phyloP scores from a whole-genome alignment of 1,284 basidiomycete species.

The Tilletia horrida region DNA sequence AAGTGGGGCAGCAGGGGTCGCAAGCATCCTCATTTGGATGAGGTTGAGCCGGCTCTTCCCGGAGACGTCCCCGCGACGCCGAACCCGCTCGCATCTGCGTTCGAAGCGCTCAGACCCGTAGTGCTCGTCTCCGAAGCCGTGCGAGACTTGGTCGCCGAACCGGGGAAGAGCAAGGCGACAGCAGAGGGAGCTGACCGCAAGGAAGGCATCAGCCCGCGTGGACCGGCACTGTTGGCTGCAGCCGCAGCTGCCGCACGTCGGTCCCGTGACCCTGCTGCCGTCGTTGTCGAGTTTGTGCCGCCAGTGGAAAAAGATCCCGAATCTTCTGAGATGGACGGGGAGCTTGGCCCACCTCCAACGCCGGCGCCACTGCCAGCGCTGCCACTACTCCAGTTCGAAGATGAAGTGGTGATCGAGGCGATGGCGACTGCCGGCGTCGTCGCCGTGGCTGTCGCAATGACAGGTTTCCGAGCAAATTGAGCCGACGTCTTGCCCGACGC shows the following conservation, averaged over 20 bases:
- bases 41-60: not conserved
- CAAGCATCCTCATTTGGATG: not conserved
- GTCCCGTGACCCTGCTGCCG: not conserved
- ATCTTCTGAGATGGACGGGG: conserved; percentile 20
- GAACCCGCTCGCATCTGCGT: not conserved
- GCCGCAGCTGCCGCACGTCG: not conserved
- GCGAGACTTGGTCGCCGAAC: not conserved
- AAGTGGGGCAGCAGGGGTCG: too few species aligned
- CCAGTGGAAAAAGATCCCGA: conserved; percentile 16
- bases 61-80: not conserved
- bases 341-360: not conserved
- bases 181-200: conserved; percentile 5
- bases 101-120: not conserved
- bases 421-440: not conserved
- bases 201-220: conserved; percentile 8
- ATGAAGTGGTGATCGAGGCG: too few species aligned
- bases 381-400: too few species aligned
- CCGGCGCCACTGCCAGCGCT: too few species aligned
- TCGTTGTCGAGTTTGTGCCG: not conserved
- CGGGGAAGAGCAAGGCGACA: conserved; percentile 12
- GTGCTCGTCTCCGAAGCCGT: not conserved
- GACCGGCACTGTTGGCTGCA: not conserved
- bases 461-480: conserved; percentile 5
- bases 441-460: not conserved
- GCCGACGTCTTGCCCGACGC: conserved; percentile 8